A percentile compares a stretch with the other conserved stretches of the same genome.
Evolutionary conservation across 2,329 filamentous ascomycete genomes (phyloP).

Genomic region (Fusarium cyanostomum): DNA sequence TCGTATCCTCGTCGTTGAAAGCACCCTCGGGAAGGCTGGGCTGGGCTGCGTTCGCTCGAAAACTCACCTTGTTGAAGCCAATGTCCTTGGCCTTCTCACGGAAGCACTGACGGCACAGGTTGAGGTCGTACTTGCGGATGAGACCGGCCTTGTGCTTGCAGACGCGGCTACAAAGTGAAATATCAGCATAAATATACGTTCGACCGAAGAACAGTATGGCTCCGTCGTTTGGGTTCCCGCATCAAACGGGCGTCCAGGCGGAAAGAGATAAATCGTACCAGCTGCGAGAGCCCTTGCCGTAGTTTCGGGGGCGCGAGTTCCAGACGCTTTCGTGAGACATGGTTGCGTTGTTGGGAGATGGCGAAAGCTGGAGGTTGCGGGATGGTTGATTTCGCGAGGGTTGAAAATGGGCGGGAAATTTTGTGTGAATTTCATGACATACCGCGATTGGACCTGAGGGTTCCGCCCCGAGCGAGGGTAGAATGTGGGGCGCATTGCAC

Average conservation of each 20-base stretch:
- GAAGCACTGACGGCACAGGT: conserved; percentile 85
- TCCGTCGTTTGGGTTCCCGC: conserved; percentile 10
- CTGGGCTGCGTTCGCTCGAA: conserved; percentile 6
- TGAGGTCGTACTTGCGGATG: conserved; percentile 99
- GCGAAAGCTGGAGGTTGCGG: conserved; percentile 44
- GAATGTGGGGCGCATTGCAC: conserved; percentile 12
- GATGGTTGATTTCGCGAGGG: conserved; percentile 48
- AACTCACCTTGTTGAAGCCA: conserved; percentile 75
- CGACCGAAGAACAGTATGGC: conserved; percentile 1
- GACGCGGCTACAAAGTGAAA: conserved; percentile 61
- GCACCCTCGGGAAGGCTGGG: neutral
- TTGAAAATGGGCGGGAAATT: conserved; percentile 50
- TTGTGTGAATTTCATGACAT: conserved; percentile 51
- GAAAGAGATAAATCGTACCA: conserved; percentile 71
- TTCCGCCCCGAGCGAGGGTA: conserved; percentile 46
- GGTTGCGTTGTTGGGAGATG: conserved; percentile 54
- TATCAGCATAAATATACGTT: conserved; percentile 43
- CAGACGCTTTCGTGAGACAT: conserved; percentile 93
- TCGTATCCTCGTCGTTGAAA: neutral
- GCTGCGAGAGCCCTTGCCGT: conserved; percentile 94
- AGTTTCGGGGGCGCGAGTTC: conserved; percentile 97
- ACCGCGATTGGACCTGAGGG: conserved; percentile 49
- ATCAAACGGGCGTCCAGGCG: neutral
- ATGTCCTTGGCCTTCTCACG: conserved; percentile 78
- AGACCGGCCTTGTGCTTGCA: conserved; percentile 97